Base-by-base conservation (phyloP, 768 basidiomycete genomes). In the Suillus discolor region DNA sequence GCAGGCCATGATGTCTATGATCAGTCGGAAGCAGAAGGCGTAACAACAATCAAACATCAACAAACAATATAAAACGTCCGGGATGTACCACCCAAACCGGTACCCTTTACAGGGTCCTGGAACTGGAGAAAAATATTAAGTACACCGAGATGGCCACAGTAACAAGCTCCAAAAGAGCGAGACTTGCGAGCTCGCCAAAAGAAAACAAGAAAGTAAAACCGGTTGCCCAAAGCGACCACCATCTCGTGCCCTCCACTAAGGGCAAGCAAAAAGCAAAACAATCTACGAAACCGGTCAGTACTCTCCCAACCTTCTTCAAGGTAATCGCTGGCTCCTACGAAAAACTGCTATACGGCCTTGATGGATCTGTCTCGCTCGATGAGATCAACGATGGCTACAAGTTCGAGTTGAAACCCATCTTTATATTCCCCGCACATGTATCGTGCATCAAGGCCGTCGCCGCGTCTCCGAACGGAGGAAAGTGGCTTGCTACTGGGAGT, bases 361-460 rank as follows among this genome's bases (percentile, higher is more conserved):
- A 94, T 65, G 94, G 91, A 42, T 81, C 85, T 0, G 79, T 86
- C 54, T 77, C 79, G 20, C 55, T 69, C 63, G 64, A 75, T 4
- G 70, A 71, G 49, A 61, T 74, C 57, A 28, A 59, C 18, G 18
- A 59, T 41, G 71, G 73, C 31, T 76, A 77, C 67, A 71, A 73
- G 60, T 80, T 82, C 62, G 67, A 75, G 25, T 72, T 97, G 36
- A 87, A 88, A 63, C 95, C 97, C 0, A 84, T 93, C 53, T 99
- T 99, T 78, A 93, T 95, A 68, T 99, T 99, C 79, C 96, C 97
- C 36, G 97, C 97, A 0, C 97, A 99, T 74, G 88, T 97, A 53
- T 94, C 93, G 2, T 95, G 89, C 71, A 90, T 99, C 66, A 96
- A 96, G 73, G 87, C 94, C 13, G 91, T 96, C 38, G 91, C 95